Base-by-base conservation (phyloP, 768 basidiomycete genomes). In the Xerocomellus amylosporus region DNA sequence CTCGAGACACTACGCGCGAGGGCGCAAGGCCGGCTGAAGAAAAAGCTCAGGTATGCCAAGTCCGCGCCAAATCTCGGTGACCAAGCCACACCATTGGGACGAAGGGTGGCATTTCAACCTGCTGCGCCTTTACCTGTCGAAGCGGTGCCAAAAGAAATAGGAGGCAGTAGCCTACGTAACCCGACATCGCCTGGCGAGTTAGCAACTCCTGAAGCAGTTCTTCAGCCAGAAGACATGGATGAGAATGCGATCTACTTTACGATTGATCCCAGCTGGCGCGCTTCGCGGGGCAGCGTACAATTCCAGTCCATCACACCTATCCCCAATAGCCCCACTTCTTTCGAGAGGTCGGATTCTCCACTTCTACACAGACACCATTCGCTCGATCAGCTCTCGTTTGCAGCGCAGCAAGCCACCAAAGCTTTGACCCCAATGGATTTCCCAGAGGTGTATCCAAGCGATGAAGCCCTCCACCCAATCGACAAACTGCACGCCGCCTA, bases 201-300 rank as follows among this genome's bases (percentile, higher is more conserved):
- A 36, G 31, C 37, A 28, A 8, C 24, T 1, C 42, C 45, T 38
- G 50, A 52, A 20, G 12, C 17, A 3, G 20, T 19, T 31, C n/a
- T 24, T 47, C 31, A 55, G 28, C 52, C 48, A 20, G 59, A 58
- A 41, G 53, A 58, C 10, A 33, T 49, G 38, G 57, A 72, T n/a
- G 42, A 49, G 34, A 54, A 59, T 17, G 64, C 57, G 17, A 70
- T 70, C 36, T 70, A 68, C 54, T 68, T 70, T 51, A 64, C 65
- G 28, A 46, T 71, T 2, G 68, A 70, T 49, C 54, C 68, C 9
- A 45, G 53, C 26, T 62, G 64, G 55, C 53, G 49, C 2, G 49
- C 46, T 33, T 71, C 71, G 24, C 38, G 38, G 50, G 68, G 56
- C 2, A 66, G 67, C 26, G 56, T 53, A 15, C 26, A 49, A 38